phyloP scores from a whole-genome alignment of 805 yeast genomes.

The Candida argentea region DNA sequence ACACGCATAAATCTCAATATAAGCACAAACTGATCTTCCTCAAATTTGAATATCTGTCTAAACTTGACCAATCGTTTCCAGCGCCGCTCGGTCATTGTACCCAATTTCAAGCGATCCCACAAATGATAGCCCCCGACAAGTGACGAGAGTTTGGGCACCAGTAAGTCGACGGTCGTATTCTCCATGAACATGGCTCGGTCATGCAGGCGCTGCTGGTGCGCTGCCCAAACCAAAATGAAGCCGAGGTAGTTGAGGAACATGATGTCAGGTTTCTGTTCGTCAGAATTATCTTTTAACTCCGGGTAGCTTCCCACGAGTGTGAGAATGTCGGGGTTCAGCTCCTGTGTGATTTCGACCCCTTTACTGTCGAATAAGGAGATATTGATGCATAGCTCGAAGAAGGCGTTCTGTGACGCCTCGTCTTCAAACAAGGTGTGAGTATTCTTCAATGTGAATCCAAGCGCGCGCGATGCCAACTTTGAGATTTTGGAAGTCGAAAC shows the following conservation, averaged over 20 bases:
- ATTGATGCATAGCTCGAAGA: constrained; percentile 20
- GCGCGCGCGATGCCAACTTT: constrained; percentile 18
- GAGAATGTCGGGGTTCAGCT: constrained; percentile 15
- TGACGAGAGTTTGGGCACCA: constrained; percentile 9
- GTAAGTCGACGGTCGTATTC: constrained; percentile 11
- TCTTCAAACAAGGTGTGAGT: constrained; percentile 16
- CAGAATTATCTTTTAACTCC: constrained; percentile 22
- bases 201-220: constrained; percentile 13
- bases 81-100: constrained; percentile 26
- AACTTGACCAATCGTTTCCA: constrained; percentile 33
- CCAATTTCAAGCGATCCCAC: constrained; percentile 29
- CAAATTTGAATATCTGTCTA: constrained; percentile 24
- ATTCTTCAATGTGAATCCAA: constrained; percentile 15
- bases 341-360: constrained; percentile 20
- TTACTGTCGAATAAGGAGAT: constrained; percentile 26
- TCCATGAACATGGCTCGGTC: constrained; percentile 7
- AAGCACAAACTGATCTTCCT: constrained; percentile 30
- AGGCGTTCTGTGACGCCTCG: constrained; percentile 10
- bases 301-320: constrained; percentile 19
- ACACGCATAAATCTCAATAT: constrained; percentile 25
- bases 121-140: constrained; percentile 29
- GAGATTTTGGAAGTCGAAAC: constrained; percentile 20
- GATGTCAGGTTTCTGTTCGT: constrained; percentile 20
- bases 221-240: constrained; percentile 28
- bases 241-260: constrained; percentile 29